Base-by-base conservation (phyloP, 2,329 filamentous ascomycete genomes). In the Sarocladiaceae sp. region DNA sequence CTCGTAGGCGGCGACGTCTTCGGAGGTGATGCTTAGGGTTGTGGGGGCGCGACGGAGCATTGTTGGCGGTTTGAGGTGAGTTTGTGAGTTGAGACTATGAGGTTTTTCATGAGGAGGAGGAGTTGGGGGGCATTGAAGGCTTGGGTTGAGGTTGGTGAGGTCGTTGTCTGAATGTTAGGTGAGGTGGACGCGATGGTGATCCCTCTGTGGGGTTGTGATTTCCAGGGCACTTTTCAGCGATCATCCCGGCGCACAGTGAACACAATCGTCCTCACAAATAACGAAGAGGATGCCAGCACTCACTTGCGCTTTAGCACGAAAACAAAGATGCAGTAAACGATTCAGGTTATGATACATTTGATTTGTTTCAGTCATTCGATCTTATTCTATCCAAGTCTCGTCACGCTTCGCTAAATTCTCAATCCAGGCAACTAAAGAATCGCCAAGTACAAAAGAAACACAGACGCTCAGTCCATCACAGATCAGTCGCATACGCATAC, bases 21-120 rank as follows among this genome's bases (percentile, higher is more conserved):
- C 83, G 46, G 82, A 74, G 2, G 86, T 89, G 57, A 90, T 78
- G 52, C 78, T 74, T 56, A 90, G 80, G 13, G 80, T 79, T 44
- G 87, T 90, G 11, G 86, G 78, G 15, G 82, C 78, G 42, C 86
- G 81, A 59, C 84, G 82, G 59, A 87, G 82, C 83, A 87, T 85
- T 28, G 20, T 53, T 15, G 18, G 7, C 12, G 25, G 18, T 11
- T 17, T 12, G 22, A 18, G 12, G 22, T 48, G 44, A 20, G 28
- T 13, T 29, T 26, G 28, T 29, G 22, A 12, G 28, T 17, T n/a
- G 18, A n/a, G 28, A 48, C 10, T 33, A 33, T 33, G 29, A 15
- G 8, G 29, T 33, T 8, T 10, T 33, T 8, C 29, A 10, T 33
- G 29, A 15, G n/a, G n/a, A n/a, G n/a, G n/a, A n/a, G n/a, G n/a